Evolutionary conservation across 1,284 basidiomycete species (phyloP).

Genomic region (Ceratobasidium theobromae): DNA sequence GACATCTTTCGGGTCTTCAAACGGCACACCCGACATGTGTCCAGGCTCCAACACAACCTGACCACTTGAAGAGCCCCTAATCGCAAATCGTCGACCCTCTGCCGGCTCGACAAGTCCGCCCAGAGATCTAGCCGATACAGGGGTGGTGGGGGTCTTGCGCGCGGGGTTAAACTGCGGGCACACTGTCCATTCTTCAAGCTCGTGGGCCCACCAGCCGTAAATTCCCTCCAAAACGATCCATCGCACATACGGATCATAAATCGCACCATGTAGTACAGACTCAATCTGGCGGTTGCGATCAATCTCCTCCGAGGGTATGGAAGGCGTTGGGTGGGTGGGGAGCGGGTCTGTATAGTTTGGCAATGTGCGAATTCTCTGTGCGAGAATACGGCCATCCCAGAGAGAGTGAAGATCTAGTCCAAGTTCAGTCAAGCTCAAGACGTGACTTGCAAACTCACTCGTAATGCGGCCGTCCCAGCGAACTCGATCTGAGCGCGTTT

Average conservation of each 20-base stretch:
- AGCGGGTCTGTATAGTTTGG: slow-evolving; percentile 78
- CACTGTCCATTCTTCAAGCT: slow-evolving; percentile 61
- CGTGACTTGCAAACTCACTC: slow-evolving; percentile 31
- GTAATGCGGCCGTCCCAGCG: slow-evolving; percentile 42
- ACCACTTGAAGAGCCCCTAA: neutral
- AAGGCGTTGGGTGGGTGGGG: slow-evolving; percentile 46
- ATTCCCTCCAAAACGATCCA: slow-evolving; percentile 85
- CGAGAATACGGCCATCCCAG: slow-evolving; percentile 83
- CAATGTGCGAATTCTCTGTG: slow-evolving; percentile 74
- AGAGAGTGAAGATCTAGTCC: slow-evolving; percentile 76
- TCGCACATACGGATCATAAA: slow-evolving; percentile 87
- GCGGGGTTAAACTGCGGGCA: slow-evolving; percentile 53
- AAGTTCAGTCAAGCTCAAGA: neutral
- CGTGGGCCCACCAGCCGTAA: slow-evolving; percentile 61
- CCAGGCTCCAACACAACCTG: neutral
- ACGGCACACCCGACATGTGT: neutral
- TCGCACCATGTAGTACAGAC: slow-evolving; percentile 66
- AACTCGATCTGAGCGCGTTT: slow-evolving; percentile 38
- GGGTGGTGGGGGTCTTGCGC: neutral
- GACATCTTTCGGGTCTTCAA: slow-evolving; percentile 38
- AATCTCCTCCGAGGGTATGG: neutral
- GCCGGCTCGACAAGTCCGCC: slow-evolving; percentile 8
- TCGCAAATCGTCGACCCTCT: neutral
- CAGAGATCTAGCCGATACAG: neutral
- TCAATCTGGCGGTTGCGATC: slow-evolving; percentile 53